These are phyloP conservation scores for Gossypium gossypioides DNA, from an alignment of 441 rosid genomes.

Conservation along the genomic window DNA sequence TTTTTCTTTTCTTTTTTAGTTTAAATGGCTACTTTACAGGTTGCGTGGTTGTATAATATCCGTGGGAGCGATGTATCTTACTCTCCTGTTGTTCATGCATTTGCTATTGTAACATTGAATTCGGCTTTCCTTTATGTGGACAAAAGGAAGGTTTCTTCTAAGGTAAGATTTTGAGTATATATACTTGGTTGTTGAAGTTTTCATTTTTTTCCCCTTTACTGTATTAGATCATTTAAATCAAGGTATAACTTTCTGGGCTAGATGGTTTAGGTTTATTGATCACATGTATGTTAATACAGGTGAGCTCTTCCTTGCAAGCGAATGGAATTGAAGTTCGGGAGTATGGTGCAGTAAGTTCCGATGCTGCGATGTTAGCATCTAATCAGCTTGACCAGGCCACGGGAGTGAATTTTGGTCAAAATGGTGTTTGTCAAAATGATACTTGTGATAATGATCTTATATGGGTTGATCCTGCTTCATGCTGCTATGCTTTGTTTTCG, in stretches of 20 bases:
- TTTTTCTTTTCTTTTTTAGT: neutral
- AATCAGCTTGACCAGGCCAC: slow-evolving; percentile 35
- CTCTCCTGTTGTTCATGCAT: slow-evolving; percentile 88
- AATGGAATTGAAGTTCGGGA: slow-evolving; percentile 61
- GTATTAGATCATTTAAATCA: neutral
- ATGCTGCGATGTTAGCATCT: slow-evolving; percentile 60
- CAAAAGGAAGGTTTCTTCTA: slow-evolving; percentile 55
- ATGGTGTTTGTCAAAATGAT: slow-evolving; percentile 17
- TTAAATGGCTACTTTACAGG: slow-evolving; percentile 34
- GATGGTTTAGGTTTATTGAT: neutral
- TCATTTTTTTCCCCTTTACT: neutral
- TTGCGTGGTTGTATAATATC: slow-evolving; percentile 90
- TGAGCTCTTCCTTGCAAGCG: slow-evolving; percentile 31
- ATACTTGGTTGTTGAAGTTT: slow-evolving; percentile 4
- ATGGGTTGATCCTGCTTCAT: slow-evolving; percentile 74
- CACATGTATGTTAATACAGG: slow-evolving; percentile 29
- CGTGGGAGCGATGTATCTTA: slow-evolving; percentile 83
- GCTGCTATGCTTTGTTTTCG: slow-evolving; percentile 79
- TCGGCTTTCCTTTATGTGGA: slow-evolving; percentile 72
- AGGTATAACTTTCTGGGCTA: neutral
- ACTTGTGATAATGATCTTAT: slow-evolving; percentile 31
- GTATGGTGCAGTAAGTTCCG: slow-evolving; percentile 54
- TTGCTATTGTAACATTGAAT: slow-evolving; percentile 58
- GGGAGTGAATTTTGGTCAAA: slow-evolving; percentile 14
- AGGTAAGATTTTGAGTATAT: slow-evolving; percentile 31